phyloP scores from a whole-genome alignment of 1,139 yeast genomes.

The Saccharomyces hybrid region DNA sequence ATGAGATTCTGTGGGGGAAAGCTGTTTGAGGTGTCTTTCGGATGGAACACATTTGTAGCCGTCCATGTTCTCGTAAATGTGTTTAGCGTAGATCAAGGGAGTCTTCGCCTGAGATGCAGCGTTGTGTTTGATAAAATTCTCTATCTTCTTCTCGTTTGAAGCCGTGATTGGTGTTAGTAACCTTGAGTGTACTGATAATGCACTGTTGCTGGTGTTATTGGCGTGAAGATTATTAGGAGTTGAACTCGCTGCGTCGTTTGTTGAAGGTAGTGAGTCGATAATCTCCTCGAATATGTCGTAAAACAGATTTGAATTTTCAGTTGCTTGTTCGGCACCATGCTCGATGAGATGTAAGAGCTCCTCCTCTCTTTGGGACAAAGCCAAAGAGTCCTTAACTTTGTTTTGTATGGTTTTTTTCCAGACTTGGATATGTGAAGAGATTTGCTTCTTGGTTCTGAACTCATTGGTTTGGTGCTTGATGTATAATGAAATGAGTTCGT shows the following conservation, averaged over 20 bases:
- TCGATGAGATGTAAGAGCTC: constrained; percentile 28
- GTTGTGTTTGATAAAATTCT: neutral
- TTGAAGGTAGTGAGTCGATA: constrained; percentile 10
- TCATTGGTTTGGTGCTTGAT: constrained; percentile 75
- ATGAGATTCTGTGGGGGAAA: neutral
- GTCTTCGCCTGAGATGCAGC: constrained; percentile 15
- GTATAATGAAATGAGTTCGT: constrained; percentile 82
- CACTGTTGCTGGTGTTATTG: neutral
- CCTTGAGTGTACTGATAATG: neutral
- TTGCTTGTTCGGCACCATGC: constrained; percentile 26
- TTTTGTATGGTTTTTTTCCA: constrained; percentile 29
- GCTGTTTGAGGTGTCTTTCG: neutral
- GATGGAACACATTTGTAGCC: constrained; percentile 26
- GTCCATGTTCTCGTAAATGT: constrained; percentile 25
- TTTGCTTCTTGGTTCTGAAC: constrained; percentile 80
- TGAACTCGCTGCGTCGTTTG: constrained; percentile 2
- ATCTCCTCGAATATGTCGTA: constrained; percentile 23
- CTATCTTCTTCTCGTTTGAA: neutral
- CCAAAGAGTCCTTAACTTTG: constrained; percentile 18
- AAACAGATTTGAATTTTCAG: constrained; percentile 18
- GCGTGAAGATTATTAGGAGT: neutral
- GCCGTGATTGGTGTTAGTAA: constrained; percentile 3
- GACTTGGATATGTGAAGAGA: constrained; percentile 87
- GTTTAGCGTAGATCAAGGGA: constrained; percentile 27
- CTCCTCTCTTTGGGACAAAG: constrained; percentile 18